These are phyloP conservation scores for Arthrobotrys entomopaga DNA, from an alignment of 2,329 filamentous ascomycete species.

Conservation along the genomic window DNA sequence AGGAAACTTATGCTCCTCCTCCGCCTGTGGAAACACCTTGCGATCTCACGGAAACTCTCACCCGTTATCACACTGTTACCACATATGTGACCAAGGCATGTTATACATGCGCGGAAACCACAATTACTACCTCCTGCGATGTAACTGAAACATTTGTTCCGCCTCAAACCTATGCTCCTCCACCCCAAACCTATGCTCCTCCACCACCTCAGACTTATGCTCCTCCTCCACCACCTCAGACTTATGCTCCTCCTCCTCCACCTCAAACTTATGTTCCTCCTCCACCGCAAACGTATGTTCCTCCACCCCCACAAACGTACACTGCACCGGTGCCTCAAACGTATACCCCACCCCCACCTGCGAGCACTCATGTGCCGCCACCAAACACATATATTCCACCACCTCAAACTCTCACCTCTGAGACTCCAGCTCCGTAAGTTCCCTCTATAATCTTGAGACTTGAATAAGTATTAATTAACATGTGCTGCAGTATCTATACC, in stretches of 20 bases:
- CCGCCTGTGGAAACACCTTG: not conserved
- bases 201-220: not conserved
- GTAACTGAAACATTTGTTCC: not conserved
- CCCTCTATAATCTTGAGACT: not conserved
- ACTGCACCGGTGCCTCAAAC: constrained; percentile 2
- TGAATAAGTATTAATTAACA: constrained; percentile 12
- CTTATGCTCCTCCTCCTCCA: constrained; percentile 19
- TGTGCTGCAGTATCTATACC: constrained; percentile 9
- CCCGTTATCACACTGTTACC: too few species aligned
- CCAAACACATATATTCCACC: constrained; percentile 15
- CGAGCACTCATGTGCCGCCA: not conserved
- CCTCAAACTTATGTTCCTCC: constrained; percentile 2
- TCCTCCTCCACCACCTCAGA: constrained; percentile 12
- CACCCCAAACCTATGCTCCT: constrained; percentile 6
- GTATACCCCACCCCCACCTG: constrained; percentile 12
- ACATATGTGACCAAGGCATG: too few species aligned
- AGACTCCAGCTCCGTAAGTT: constrained; percentile 49
- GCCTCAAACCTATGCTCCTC: constrained; percentile 1
- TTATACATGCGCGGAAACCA: too few species aligned
- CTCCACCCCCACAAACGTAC: constrained; percentile 4
- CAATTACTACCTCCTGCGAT: too few species aligned
- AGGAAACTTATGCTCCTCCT: not conserved
- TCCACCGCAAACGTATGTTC: constrained; percentile 8
- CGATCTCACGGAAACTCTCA: too few species aligned
- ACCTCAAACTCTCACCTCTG: constrained; percentile 26